Conservation (phyloP, 345 rosid species). For the Acer negundo region DNA sequence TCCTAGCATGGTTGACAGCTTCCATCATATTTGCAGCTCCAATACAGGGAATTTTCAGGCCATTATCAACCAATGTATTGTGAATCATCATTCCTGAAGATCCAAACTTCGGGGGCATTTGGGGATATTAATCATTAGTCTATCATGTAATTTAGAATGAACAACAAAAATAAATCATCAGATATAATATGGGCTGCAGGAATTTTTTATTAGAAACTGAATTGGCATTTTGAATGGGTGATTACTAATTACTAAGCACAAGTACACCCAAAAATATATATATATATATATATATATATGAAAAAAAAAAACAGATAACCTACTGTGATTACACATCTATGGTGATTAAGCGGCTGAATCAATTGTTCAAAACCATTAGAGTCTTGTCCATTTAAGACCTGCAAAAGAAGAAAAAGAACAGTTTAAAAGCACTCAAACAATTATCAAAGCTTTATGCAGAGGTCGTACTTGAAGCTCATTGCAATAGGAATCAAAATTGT, state of each 20-base stretch:
- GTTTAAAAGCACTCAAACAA: background rate
- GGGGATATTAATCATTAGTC: background rate
- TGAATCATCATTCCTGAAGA: slow-evolving; percentile 30
- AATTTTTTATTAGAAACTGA: slow-evolving; percentile 3
- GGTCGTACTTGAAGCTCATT: background rate
- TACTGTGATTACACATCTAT: slow-evolving; percentile 41
- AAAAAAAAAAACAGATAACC: slow-evolving; percentile 2
- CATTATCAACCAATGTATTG: slow-evolving; percentile 28
- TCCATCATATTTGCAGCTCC: slow-evolving; percentile 27
- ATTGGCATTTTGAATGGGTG: background rate
- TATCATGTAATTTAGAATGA: background rate
- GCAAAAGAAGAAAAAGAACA: slow-evolving; percentile 14
- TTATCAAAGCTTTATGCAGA: background rate
- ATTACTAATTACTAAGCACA: background rate
- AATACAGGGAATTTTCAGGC: slow-evolving; percentile 36
- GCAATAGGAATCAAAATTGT: background rate
- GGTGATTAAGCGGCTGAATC: slow-evolving; percentile 27
- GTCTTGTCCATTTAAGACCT: slow-evolving; percentile 21
- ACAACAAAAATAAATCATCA: background rate
- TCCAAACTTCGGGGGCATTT: slow-evolving; percentile 33
- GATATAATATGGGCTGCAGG: background rate
- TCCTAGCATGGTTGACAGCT: slow-evolving; percentile 31
- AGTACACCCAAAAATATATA: background rate
- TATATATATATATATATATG: too few relatives aligned
- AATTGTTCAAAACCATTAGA: slow-evolving; percentile 36